Evolutionary conservation across 1,284 basidiomycete genomes (phyloP).

Genomic region (Heterobasidion irregulare): DNA sequence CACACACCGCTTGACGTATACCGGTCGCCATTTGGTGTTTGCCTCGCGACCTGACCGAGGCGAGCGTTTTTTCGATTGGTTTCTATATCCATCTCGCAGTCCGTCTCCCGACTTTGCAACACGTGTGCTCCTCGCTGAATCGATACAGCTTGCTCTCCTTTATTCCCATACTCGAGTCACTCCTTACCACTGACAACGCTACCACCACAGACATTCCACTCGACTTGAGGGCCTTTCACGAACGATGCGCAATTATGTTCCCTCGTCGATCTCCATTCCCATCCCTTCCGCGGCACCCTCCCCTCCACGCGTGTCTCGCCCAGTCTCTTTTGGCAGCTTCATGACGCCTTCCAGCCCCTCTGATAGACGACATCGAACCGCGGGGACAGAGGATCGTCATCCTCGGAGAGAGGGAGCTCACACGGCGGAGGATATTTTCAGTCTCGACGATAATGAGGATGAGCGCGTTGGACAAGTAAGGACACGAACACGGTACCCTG

Average conservation of each 20-base stretch:
- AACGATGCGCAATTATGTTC: conserved; percentile 43
- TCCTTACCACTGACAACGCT: neutral
- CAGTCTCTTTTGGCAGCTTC: conserved; percentile 39
- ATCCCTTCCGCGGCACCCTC: conserved; percentile 38
- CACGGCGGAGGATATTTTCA: conserved; percentile 9
- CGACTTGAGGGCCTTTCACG: conserved; percentile 43
- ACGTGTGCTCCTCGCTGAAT: neutral
- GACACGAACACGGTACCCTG: conserved; percentile 19
- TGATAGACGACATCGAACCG: conserved; percentile 7
- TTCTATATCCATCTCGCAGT: too few relatives aligned
- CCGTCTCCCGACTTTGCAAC: neutral
- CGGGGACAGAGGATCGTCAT: neutral
- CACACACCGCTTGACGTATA: too few relatives aligned
- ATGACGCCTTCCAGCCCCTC: conserved; percentile 17
- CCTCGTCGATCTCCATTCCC: conserved; percentile 42
- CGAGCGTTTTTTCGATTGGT: too few relatives aligned
- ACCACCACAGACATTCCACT: conserved; percentile 30
- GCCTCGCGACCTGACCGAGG: too few relatives aligned
- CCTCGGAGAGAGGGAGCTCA: neutral
- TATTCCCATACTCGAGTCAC: neutral
- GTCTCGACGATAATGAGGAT: conserved; percentile 7
- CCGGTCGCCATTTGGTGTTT: too few relatives aligned
- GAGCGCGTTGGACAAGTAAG: conserved; percentile 2
- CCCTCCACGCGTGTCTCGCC: conserved; percentile 40
- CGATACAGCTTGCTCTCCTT: neutral